Evolutionary conservation across 1,284 basidiomycete species (phyloP), one percentile per base, ranked within the genome.

Genomic region (Rugosomyces carneus): DNA sequence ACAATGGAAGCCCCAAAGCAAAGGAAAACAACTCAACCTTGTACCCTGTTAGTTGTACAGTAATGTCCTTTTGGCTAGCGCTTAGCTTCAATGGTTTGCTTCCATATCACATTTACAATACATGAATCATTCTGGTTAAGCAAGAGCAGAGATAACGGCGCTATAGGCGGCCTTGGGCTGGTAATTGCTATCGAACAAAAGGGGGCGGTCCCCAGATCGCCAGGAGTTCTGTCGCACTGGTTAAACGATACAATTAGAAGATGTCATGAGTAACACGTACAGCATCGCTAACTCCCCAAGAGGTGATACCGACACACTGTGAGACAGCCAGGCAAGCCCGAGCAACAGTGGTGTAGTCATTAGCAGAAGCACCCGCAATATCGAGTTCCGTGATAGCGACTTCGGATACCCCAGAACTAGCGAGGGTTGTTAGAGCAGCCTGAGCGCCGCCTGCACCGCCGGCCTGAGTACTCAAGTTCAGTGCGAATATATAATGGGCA

Each of bases 81-180:
- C 7, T 19, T 37, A n/a, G 11, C 9, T 11, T 21, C 18, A 8
- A 4, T 18, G 18, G 19, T 11, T 4, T 21, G 19, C 16, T 5
- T 37, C 8, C 16, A 3, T 18, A 37, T 19, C 8, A 18, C 35
- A 18, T 18, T 11, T 18, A 37, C 20, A 21, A 37, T 37, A n/a
- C n/a, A n/a, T n/a, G n/a, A n/a, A n/a, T n/a, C n/a, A n/a, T n/a
- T n/a, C n/a, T n/a, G n/a, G n/a, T 53, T 39, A 59, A 35, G 54
- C 57, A 40, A 67, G 51, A 31, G 60, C 60, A 38, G 49, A 27
- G 31, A 74, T 67, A 50, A 75, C 60, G 8, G 71, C 67, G 36
- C 50, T 71, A 60, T 72, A 74, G 18, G 72, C 73, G 34, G 72
- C 54, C 62, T 75, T 74, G 40, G 69, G 68, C 48, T 68, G 60